These are phyloP conservation scores for Paraconiothyrium sp. DNA, from an alignment of 2,329 filamentous ascomycete species.

Conservation along the genomic window DNA sequence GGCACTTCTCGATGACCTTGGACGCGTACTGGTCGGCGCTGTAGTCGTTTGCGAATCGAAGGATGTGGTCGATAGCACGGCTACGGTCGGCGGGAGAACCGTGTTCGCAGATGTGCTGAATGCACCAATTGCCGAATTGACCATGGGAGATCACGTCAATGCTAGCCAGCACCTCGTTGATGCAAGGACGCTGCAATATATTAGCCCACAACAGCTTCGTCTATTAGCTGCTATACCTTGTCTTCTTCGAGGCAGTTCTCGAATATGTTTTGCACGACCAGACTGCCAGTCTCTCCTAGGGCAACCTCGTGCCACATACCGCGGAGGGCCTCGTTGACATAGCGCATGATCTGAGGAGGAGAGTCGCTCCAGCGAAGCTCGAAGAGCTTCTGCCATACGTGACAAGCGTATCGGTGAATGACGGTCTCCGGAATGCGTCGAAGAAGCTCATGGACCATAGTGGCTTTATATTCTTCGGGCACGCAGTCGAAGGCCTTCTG, in stretches of 20 bases:
- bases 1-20: constrained; percentile 98
- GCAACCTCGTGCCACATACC: constrained; percentile 99
- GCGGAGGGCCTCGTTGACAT: constrained; percentile 91
- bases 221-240: constrained; percentile 70
- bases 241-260: constrained; percentile 99
- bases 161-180: constrained; percentile 93
- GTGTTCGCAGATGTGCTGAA: constrained; percentile 98
- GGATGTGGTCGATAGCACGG: constrained; percentile 93
- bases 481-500: constrained; percentile 99
- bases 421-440: constrained; percentile 96
- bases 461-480: constrained; percentile 95
- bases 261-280: constrained; percentile 99
- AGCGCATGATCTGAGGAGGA: constrained; percentile 97
- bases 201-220: background rate
- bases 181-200: constrained; percentile 81
- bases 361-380: constrained; percentile 95
- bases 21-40: constrained; percentile 99
- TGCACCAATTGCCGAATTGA: constrained; percentile 99
- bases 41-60: constrained; percentile 92
- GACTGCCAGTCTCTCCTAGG: constrained; percentile 92
- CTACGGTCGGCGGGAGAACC: constrained; percentile 89
- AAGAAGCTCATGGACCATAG: constrained; percentile 98
- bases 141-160: constrained; percentile 97
- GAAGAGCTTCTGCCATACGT: constrained; percentile 99
- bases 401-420: constrained; percentile 97